phyloP scores from a whole-genome alignment of 345 rosid genomes.

The Boechera stricta region DNA sequence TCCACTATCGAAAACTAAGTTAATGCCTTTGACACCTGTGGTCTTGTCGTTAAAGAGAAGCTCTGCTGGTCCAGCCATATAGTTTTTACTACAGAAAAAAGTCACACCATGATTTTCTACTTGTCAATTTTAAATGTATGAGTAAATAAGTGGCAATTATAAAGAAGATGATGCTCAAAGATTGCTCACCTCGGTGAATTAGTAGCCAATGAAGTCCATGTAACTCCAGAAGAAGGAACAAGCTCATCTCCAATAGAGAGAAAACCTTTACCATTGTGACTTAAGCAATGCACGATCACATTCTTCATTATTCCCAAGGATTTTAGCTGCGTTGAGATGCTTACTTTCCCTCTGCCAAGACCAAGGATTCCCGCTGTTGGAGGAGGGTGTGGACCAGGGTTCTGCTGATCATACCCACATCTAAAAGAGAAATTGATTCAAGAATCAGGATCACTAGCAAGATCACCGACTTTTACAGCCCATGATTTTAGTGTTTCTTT shows the following conservation, averaged over 20 bases:
- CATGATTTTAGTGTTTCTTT: background rate
- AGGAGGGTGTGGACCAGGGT: slow-evolving; percentile 58
- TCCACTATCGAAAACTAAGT: slow-evolving; percentile 82
- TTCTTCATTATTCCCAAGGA: slow-evolving; percentile 54
- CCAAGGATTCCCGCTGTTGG: slow-evolving; percentile 81
- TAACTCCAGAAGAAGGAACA: slow-evolving; percentile 64
- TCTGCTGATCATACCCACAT: slow-evolving; percentile 77
- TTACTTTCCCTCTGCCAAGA: slow-evolving; percentile 71
- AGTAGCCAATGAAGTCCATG: slow-evolving; percentile 64
- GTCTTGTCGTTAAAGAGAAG: slow-evolving; percentile 61
- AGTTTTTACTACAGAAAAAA: slow-evolving; percentile 61
- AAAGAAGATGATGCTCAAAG: slow-evolving; percentile 15
- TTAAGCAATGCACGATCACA: slow-evolving; percentile 82
- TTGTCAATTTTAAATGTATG: background rate
- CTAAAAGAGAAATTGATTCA: slow-evolving; percentile 44
- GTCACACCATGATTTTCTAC: slow-evolving; percentile 6
- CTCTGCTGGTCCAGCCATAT: slow-evolving; percentile 72
- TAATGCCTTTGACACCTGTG: slow-evolving; percentile 60
- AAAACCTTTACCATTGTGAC: slow-evolving; percentile 78
- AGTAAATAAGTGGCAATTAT: background rate
- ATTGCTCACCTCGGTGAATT: slow-evolving; percentile 53
- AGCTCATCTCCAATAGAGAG: slow-evolving; percentile 74
- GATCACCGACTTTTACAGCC: slow-evolving; percentile 5
- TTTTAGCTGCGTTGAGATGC: slow-evolving; percentile 71
- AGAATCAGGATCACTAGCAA: slow-evolving; percentile 28